phyloP scores from a whole-genome alignment of 768 basidiomycete species.

The Daedaleopsis nitida region DNA sequence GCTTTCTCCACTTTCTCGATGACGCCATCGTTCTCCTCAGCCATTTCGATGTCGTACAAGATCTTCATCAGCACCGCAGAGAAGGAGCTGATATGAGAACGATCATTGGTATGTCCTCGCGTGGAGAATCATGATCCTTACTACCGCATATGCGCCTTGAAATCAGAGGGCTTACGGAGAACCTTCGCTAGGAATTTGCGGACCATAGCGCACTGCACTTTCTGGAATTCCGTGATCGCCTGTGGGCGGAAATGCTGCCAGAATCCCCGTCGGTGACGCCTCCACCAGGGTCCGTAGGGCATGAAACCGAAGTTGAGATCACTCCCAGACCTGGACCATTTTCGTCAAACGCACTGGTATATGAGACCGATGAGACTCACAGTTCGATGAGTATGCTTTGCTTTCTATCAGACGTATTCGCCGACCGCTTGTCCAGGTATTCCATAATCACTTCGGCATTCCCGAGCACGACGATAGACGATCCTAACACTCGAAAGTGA shows the following conservation, averaged over 20 bases:
- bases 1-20: slow-evolving; percentile 15
- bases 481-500: slow-evolving; percentile 12
- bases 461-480: slow-evolving; percentile 12
- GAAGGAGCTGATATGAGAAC: not conserved
- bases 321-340: slow-evolving; percentile 1
- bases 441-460: slow-evolving; percentile 2
- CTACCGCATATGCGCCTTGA: slow-evolving; percentile 8
- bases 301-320: slow-evolving; percentile 3
- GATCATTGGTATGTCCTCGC: not conserved
- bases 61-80: slow-evolving; percentile 14
- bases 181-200: not conserved
- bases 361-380: not conserved
- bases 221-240: not conserved
- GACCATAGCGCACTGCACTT: not conserved
- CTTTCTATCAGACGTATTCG: slow-evolving; percentile 22
- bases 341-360: not conserved
- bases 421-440: slow-evolving; percentile 18
- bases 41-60: slow-evolving; percentile 5
- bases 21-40: slow-evolving; percentile 1
- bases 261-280: slow-evolving; percentile 6
- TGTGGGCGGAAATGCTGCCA: slow-evolving; percentile 9
- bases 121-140: not conserved
- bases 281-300: slow-evolving; percentile 10
- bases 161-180: not conserved
- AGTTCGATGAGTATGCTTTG: slow-evolving; percentile 18